Evolutionary conservation across 73 alveolate genomes (phyloP).

Genomic region (Paramecium bursaria): DNA sequence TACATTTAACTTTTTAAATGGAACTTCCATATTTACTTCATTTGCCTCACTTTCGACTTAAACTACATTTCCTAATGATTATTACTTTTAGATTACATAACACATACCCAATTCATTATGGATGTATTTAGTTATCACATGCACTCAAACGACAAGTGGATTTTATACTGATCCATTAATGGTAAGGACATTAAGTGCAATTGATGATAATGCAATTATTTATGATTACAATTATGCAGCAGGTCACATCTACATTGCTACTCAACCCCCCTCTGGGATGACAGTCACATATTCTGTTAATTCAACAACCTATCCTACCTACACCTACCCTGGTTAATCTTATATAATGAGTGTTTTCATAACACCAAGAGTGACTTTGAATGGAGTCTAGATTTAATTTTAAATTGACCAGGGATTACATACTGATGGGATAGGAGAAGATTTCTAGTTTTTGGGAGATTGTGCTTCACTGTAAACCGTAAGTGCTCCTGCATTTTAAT

Average conservation of each 20-base stretch:
- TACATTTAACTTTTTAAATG: not conserved
- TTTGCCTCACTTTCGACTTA: conserved; percentile 18
- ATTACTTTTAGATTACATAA: conserved; percentile 22
- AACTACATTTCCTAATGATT: not conserved
- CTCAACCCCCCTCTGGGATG: conserved; percentile 37
- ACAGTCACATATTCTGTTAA: not conserved
- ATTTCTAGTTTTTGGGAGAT: not conserved
- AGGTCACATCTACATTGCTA: conserved; percentile 6
- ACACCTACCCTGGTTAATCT: not conserved
- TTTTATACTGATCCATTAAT: not conserved
- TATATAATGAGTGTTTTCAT: not conserved
- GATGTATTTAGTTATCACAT: not conserved
- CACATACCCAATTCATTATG: not conserved
- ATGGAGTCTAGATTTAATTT: conserved; percentile 25
- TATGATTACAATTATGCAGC: conserved; percentile 41
- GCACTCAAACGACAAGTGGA: conserved; percentile 11
- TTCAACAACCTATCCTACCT: not conserved
- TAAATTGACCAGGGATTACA: conserved; percentile 4
- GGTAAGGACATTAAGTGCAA: conserved; percentile 23
- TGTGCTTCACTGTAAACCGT: not conserved
- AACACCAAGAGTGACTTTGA: not conserved
- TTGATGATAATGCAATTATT: conserved; percentile 37
- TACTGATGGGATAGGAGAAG: conserved; percentile 16
- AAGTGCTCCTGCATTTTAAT: not conserved
- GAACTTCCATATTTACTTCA: not conserved